Conservation (phyloP, 805 yeast genomes). For the Zygoascus flipseniorum region DNA sequence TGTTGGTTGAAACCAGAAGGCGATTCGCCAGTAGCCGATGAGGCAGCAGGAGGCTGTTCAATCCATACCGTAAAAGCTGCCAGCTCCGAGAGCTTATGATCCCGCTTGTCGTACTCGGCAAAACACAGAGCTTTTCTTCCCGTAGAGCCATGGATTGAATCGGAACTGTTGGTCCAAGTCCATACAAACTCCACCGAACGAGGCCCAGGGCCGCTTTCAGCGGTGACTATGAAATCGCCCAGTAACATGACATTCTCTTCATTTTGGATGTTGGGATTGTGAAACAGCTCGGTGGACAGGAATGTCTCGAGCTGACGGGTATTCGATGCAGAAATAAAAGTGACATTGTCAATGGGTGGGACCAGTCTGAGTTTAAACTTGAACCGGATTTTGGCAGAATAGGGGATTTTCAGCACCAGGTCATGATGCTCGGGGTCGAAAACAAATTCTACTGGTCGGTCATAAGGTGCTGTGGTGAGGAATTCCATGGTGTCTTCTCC, state of each 20-base stretch:
- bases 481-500: not conserved
- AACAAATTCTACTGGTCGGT: not conserved
- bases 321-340: conserved; percentile 24
- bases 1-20: not conserved
- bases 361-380: conserved; percentile 11
- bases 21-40: not conserved
- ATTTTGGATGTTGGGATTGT: conserved; percentile 31
- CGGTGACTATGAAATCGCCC: conserved; percentile 24
- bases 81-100: conserved; percentile 26
- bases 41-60: conserved; percentile 11
- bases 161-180: not conserved
- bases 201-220: conserved; percentile 24
- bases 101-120: conserved; percentile 31
- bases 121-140: conserved; percentile 29
- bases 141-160: conserved; percentile 5
- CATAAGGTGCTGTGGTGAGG: not conserved
- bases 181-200: conserved; percentile 7
- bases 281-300: conserved; percentile 28
- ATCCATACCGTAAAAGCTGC: conserved; percentile 29
- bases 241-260: conserved; percentile 30
- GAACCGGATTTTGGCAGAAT: conserved; percentile 8
- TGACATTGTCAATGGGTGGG: conserved; percentile 19
- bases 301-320: conserved; percentile 23
- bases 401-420: conserved; percentile 16
- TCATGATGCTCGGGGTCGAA: not conserved